Evolutionary conservation across 805 yeast species (phyloP).

Genomic region (Lipomyces yamanashiensis): DNA sequence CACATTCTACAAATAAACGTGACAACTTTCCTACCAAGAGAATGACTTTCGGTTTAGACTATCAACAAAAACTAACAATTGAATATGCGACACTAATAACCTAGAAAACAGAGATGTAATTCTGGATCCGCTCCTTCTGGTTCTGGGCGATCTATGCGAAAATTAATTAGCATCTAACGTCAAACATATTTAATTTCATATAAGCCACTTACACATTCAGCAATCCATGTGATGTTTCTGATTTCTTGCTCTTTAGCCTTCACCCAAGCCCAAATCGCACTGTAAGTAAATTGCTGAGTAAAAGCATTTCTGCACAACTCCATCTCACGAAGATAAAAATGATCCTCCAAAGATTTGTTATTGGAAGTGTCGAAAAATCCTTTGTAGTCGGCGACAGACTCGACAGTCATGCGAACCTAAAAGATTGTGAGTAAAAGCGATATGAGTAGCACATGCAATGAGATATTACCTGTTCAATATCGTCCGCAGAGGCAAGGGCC

Average conservation of each 20-base stretch:
- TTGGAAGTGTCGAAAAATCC: conserved; percentile 53
- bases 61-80: not conserved
- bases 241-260: conserved; percentile 95
- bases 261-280: conserved; percentile 95
- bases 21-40: not conserved
- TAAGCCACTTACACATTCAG: conserved; percentile 68
- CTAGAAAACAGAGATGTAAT: conserved; percentile 84
- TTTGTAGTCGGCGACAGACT: conserved; percentile 38
- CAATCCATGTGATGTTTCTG: conserved; percentile 98
- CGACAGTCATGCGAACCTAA: conserved; percentile 42
- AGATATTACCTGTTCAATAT: conserved; percentile 69
- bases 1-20: too few species aligned
- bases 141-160: conserved; percentile 81
- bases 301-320: conserved; percentile 87
- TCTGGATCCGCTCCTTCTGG: conserved; percentile 90
- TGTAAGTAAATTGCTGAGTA: conserved; percentile 83
- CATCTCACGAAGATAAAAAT: conserved; percentile 92
- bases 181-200: not conserved
- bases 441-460: not conserved
- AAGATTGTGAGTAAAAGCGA: not conserved
- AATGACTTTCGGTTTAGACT: not conserved
- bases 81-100: not conserved
- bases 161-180: not conserved
- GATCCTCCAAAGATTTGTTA: conserved; percentile 80
- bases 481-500: conserved; percentile 76